These are phyloP conservation scores for Vanrija humicola DNA, from an alignment of 1,284 basidiomycete genomes.

Conservation along the genomic window DNA sequence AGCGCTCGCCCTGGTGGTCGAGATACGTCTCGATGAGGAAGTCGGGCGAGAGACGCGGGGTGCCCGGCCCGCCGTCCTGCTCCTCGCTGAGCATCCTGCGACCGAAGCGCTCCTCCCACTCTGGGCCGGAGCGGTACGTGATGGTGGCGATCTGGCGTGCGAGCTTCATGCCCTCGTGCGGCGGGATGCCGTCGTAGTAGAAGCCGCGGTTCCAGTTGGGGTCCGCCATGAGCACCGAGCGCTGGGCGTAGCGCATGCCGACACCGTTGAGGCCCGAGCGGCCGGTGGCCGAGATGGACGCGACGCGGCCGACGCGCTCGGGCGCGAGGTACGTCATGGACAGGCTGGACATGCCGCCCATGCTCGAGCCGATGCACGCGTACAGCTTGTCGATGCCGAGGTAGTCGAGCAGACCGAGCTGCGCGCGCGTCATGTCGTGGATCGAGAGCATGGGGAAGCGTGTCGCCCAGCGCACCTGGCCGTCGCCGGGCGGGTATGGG, in stretches of 20 bases:
- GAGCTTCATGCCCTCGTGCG: conserved; percentile 97
- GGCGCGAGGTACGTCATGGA: conserved; percentile 94
- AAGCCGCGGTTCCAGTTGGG: conserved; percentile 99
- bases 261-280: conserved; percentile 85
- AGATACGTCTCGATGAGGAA: conserved; percentile 98
- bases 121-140: conserved; percentile 96
- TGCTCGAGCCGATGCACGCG: conserved; percentile 87
- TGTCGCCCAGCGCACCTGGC: conserved; percentile 76
- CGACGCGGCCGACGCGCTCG: conserved; percentile 78
- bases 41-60: conserved; percentile 60
- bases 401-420: conserved; percentile 80
- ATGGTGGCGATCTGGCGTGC: conserved; percentile 98
- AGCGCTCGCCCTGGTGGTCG: conserved; percentile 94
- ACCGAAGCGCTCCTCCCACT: conserved; percentile 97
- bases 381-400: conserved; percentile 81
- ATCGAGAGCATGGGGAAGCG: conserved; percentile 86
- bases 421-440: conserved; percentile 93
- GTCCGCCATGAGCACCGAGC: conserved; percentile 91
- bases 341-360: conserved; percentile 98
- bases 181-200: conserved; percentile 91
- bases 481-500: conserved; percentile 51
- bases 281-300: conserved; percentile 91
- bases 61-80: conserved; percentile 21
- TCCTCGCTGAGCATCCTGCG: conserved; percentile 52
- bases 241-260: conserved; percentile 91